Evolutionary conservation across 805 yeast species (phyloP), one percentile per base, ranked within the genome.

Genomic region (Candida boidinii): DNA sequence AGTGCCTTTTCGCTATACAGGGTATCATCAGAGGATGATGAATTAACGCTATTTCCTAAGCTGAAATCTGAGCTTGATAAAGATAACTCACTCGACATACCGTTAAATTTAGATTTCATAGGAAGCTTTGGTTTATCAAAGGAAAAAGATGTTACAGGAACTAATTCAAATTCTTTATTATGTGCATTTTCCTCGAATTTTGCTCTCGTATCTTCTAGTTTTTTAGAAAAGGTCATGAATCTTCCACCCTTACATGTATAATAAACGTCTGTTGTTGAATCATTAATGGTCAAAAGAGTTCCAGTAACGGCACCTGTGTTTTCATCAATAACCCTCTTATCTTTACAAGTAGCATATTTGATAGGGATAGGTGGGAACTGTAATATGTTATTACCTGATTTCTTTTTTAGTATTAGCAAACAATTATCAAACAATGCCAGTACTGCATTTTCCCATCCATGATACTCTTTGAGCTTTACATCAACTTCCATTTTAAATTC

Each of bases 381-480:
- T 19, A 40, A 51, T 8, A 37, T 37, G n/a, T 31, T 38, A 11
- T 40, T 46, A 17, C 36, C 39, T n/a, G 39, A 46, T 12, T 42
- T 37, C 23, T 42, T 47, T 2, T 42, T 28, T 23, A 54, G 32
- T 4, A 51, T 48, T 8, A 52, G 39, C 17, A 55, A 28, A 34
- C 49, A 54, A 28, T 53, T 53, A 39, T 55, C 60, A 43, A 68
- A 60, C 17, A 66, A 61, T 32, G 61, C 62, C 23, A 70, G 49
- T 16, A 60, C 48, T 18, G 68, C 57, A 36, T 61, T 55, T 42
- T 66, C 70, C 43, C 68, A 58, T 2, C 68, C 62, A 25, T 63
- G 49, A 20, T 41, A 35, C 4, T 36, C 30, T 28, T n/a, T n/a
- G n/a, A n/a, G n/a, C n/a, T 41, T 41, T 16, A 46, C 35, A 26